phyloP scores from a whole-genome alignment of 768 basidiomycete species.

The Rubroboletus satanas region DNA sequence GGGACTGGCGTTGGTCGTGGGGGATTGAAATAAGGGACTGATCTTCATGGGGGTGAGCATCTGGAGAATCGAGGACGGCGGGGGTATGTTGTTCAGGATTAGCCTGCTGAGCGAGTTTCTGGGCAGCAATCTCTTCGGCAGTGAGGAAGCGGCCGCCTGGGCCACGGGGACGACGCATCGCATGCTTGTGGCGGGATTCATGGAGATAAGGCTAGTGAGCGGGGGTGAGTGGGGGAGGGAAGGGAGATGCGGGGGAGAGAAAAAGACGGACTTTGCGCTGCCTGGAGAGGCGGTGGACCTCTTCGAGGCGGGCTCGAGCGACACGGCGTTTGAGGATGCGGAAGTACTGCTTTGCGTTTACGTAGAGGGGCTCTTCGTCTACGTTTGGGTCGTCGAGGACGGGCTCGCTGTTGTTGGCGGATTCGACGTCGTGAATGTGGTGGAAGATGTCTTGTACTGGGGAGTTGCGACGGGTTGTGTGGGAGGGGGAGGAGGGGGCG shows the following conservation, averaged over 20 bases:
- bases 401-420: conserved; percentile 18
- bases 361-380: conserved; percentile 97
- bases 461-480: conserved; percentile 27
- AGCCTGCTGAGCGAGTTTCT: conserved; percentile 45
- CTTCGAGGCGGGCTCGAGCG: conserved; percentile 87
- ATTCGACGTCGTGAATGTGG: conserved; percentile 25
- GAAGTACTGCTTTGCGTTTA: conserved; percentile 99
- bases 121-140: conserved; percentile 89
- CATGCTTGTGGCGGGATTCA: conserved; percentile 96
- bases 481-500: conserved; percentile 28
- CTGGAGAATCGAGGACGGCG: conserved; percentile 18
- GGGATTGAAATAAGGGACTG: background rate
- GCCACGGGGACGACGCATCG: conserved; percentile 94
- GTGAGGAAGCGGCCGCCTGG: conserved; percentile 98
- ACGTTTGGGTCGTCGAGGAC: conserved; percentile 42
- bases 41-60: conserved; percentile 11
- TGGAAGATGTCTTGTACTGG: conserved; percentile 31
- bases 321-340: conserved; percentile 94
- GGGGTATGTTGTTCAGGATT: conserved; percentile 23
- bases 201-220: conserved; percentile 85
- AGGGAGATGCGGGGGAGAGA: background rate
- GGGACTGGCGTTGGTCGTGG: conserved; percentile 13
- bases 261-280: conserved; percentile 73
- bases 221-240: conserved; percentile 4
- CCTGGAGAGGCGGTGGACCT: conserved; percentile 86